Conservation (phyloP, 2,329 filamentous ascomycete genomes). For the Cladosporium sp. region DNA sequence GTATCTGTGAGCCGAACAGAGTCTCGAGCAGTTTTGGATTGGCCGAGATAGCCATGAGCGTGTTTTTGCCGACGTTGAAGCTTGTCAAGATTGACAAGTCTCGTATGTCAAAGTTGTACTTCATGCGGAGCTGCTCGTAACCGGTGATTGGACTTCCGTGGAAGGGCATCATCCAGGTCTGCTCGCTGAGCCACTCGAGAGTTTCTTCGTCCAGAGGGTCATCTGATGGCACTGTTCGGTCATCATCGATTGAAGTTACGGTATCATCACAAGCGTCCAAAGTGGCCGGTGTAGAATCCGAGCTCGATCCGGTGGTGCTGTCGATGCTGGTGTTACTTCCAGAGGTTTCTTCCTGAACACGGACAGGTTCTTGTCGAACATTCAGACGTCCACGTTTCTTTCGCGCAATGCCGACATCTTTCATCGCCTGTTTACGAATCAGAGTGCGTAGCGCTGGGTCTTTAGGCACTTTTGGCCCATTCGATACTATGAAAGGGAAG, state of each 20-base stretch:
- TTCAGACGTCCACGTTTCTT: conserved; percentile 31
- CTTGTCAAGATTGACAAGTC: conserved; percentile 24
- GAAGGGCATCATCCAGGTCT: not conserved
- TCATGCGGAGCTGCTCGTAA: conserved; percentile 11
- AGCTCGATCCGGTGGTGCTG: not conserved
- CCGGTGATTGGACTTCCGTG: not conserved
- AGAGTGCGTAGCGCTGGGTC: conserved; percentile 23
- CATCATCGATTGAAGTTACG: conserved; percentile 1
- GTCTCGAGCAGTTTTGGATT: conserved; percentile 8
- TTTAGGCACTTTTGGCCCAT: conserved; percentile 22
- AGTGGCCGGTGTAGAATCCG: not conserved
- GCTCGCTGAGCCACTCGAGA: not conserved
- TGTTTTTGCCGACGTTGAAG: conserved; percentile 21
- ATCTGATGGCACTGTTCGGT: not conserved
- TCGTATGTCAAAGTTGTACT: conserved; percentile 22
- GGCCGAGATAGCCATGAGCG: not conserved
- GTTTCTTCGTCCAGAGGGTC: not conserved
- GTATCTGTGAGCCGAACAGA: conserved; percentile 14
- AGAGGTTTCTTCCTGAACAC: not conserved
- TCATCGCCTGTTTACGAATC: conserved; percentile 39
- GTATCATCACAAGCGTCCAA: not conserved
- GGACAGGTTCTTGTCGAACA: conserved; percentile 24
- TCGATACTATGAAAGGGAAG: conserved; percentile 21
- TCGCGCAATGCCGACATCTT: conserved; percentile 32
- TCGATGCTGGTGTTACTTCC: not conserved